These are phyloP conservation scores for Chrysoporthe cubensis DNA, from an alignment of 2,329 filamentous ascomycete genomes.

Conservation along the genomic window DNA sequence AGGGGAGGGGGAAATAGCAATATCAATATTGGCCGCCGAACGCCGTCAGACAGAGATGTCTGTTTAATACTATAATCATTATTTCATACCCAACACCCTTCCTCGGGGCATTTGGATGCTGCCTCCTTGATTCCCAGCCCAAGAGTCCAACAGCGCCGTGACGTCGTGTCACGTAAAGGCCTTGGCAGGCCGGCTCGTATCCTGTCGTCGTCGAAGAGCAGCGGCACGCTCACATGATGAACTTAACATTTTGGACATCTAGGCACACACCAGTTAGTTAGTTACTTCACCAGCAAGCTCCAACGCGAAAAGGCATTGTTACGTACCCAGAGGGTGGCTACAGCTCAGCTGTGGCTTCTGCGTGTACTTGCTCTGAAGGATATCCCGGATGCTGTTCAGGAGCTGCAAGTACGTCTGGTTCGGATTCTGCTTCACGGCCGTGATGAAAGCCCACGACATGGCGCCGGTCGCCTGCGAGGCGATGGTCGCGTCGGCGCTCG, in stretches of 20 bases:
- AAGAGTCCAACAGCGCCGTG: background rate
- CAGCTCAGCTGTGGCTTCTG: slow-evolving; percentile 97
- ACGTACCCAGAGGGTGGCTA: slow-evolving; percentile 91
- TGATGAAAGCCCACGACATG: slow-evolving; percentile 98
- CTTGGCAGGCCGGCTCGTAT: background rate
- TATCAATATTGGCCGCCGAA: background rate
- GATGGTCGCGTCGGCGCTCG: slow-evolving; percentile 90
- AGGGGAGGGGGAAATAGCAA: background rate
- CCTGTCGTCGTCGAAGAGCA: background rate
- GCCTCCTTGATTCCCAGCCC: background rate
- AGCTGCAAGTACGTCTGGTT: slow-evolving; percentile 96
- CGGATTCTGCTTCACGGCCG: slow-evolving; percentile 85
- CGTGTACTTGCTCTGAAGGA: slow-evolving; percentile 82
- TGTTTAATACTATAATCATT: background rate
- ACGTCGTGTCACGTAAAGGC: background rate
- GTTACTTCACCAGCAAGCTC: background rate
- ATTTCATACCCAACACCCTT: background rate
- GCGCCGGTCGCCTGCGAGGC: slow-evolving; percentile 88
- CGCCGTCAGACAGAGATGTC: background rate
- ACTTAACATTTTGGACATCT: slow-evolving; percentile 26
- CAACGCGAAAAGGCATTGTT: background rate
- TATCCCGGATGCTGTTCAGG: slow-evolving; percentile 91
- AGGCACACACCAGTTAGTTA: slow-evolving; percentile 6
- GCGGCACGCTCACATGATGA: slow-evolving; percentile 25
- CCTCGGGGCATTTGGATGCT: background rate